Evolutionary conservation across 371 early-diverging fungal species (phyloP).

Genomic region (Phascolomyces articulosus): DNA sequence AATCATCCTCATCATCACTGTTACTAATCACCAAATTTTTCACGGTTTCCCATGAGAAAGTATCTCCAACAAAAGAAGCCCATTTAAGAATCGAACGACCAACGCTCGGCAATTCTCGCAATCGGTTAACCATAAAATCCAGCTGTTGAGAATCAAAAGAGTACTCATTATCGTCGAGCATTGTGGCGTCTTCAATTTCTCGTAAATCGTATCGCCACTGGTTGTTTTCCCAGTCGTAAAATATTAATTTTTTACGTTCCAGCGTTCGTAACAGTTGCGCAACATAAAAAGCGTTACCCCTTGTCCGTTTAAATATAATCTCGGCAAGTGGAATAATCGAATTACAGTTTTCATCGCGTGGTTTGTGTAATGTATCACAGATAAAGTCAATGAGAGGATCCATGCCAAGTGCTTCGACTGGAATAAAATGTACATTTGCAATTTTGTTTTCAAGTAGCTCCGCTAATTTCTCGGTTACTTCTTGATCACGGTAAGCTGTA

Average conservation of each 20-base stretch:
- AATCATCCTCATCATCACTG: not conserved
- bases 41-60: constrained; percentile 47
- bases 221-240: constrained; percentile 51
- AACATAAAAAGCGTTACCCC: constrained; percentile 48
- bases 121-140: constrained; percentile 37
- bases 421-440: constrained; percentile 30
- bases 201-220: constrained; percentile 44
- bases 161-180: constrained; percentile 19
- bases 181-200: constrained; percentile 29
- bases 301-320: constrained; percentile 34
- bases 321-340: constrained; percentile 38
- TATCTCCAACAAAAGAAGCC: constrained; percentile 49
- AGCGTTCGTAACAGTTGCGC: constrained; percentile 38
- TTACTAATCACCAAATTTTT: constrained; percentile 31
- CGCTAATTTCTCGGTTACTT: constrained; percentile 19
- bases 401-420: constrained; percentile 34
- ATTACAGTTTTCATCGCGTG: constrained; percentile 23
- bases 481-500: constrained; percentile 42
- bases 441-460: constrained; percentile 27
- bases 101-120: constrained; percentile 38
- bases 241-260: constrained; percentile 47
- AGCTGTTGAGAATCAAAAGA: constrained; percentile 24
- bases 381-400: constrained; percentile 40
- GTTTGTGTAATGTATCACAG: constrained; percentile 39
- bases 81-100: constrained; percentile 42